These are phyloP conservation scores for Botrytis squamosa DNA, from an alignment of 2,329 filamentous ascomycete genomes.

Conservation along the genomic window DNA sequence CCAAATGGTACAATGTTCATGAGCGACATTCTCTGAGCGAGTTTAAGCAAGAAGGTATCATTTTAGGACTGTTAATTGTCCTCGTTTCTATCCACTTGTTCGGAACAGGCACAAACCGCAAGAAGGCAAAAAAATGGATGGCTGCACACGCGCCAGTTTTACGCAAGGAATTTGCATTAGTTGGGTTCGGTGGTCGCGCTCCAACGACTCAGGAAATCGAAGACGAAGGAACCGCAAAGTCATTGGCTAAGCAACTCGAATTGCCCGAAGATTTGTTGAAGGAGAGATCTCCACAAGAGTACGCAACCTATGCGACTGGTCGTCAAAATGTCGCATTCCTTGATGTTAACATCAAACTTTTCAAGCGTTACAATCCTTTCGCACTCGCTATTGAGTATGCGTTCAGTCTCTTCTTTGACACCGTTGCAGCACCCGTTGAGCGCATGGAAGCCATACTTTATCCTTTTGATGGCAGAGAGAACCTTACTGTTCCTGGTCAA, in stretches of 20 bases:
- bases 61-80: conserved; percentile 71
- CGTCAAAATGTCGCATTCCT: conserved; percentile 90
- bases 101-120: conserved; percentile 76
- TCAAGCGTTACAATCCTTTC: conserved; percentile 37
- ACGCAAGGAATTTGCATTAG: conserved; percentile 77
- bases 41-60: conserved; percentile 83
- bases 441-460: conserved; percentile 75
- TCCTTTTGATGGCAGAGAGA: conserved; percentile 90
- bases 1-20: conserved; percentile 96
- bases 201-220: conserved; percentile 48
- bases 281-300: conserved; percentile 88
- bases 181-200: conserved; percentile 68
- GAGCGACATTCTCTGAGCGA: conserved; percentile 82
- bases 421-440: conserved; percentile 67
- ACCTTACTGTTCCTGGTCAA: conserved; percentile 65
- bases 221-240: conserved; percentile 43
- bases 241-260: conserved; percentile 41
- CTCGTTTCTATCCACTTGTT: conserved; percentile 78
- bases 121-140: conserved; percentile 79
- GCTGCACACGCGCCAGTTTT: conserved; percentile 70
- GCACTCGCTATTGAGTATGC: conserved; percentile 59
- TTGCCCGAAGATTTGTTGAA: conserved; percentile 63
- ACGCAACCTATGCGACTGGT: conserved; percentile 82
- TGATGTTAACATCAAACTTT: conserved; percentile 58
- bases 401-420: conserved; percentile 78